Evolutionary conservation across 768 basidiomycete genomes (phyloP), one percentile per base, ranked within the genome.

Genomic region (Coprinopsis marcescibilis): DNA sequence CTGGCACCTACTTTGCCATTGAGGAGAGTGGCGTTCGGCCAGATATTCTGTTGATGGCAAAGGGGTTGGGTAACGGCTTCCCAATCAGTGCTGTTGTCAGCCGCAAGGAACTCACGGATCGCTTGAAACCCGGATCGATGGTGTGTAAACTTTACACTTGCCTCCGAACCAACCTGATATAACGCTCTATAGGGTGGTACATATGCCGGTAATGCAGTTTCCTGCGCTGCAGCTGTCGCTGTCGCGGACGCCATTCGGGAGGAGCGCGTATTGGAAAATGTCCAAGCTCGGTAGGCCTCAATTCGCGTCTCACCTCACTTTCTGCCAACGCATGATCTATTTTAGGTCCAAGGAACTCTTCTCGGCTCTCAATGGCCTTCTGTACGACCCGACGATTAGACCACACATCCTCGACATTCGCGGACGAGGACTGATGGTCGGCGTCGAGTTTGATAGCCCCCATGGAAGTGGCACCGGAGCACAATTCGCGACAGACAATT

Each of bases 11-110:
- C 62, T 93, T 89, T 60, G 77, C 78, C n/a, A 77, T 89, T 46
- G 81, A 91, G 62, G 81, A 91, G 60, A 86, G 88, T 36, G 83
- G 82, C 2, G 85, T 96, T 46, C 72, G 74, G 50, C 94, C 95
- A 1, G 95, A 98, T 58, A 83, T 98, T 42, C 67, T 97, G 68
- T 66, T 86, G 45, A 82, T 89, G 52, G 95, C 95, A 24, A 98
- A 98, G 81, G 89, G 89, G 8, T 65, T 93, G 4, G 89, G 89
- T 30, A 91, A 94, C 62, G 94, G 94, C 2, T 95, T 96, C 78
- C 95, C 95, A 2, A 69, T 98, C 45, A 91, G 89, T 49, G 92
- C 81, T 5, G 78, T 97, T 32, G 75, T 93, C 42, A 84, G 85
- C 52, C 68, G 83, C 43, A 89, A 79, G 65, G 86, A 89, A 44